A percentile compares a stretch with the other conserved stretches of the same genome.
These are phyloP conservation scores for Rhizopogon vinicolor DNA, from an alignment of 768 basidiomycete genomes.

Conservation along the genomic window DNA sequence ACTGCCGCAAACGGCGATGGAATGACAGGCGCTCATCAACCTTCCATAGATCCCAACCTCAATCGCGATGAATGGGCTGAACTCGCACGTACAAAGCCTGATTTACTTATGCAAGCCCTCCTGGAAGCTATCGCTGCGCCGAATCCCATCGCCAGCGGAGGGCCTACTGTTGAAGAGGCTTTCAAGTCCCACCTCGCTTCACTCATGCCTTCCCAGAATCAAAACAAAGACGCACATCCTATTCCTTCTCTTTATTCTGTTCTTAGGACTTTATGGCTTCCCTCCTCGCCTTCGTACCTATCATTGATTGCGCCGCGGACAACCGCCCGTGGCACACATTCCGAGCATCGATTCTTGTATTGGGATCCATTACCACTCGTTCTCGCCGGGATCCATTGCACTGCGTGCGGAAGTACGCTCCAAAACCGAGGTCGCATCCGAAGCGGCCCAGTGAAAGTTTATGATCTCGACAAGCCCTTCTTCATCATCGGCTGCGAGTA, in stretches of 20 bases:
- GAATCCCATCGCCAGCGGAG: slow-evolving; percentile 55
- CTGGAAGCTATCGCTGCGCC: slow-evolving; percentile 57
- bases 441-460: slow-evolving; percentile 71
- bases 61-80: slow-evolving; percentile 63
- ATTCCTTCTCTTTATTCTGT: slow-evolving; percentile 73
- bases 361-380: slow-evolving; percentile 84
- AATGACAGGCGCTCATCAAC: slow-evolving; percentile 15
- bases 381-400: slow-evolving; percentile 78
- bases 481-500: slow-evolving; percentile 87
- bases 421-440: slow-evolving; percentile 67
- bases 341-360: slow-evolving; percentile 77
- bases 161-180: slow-evolving; percentile 68
- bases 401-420: slow-evolving; percentile 56
- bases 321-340: slow-evolving; percentile 55
- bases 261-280: slow-evolving; percentile 82
- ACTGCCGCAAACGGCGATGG: slow-evolving; percentile 15
- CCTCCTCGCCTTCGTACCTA: slow-evolving; percentile 73
- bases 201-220: slow-evolving; percentile 44
- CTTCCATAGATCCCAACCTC: slow-evolving; percentile 46
- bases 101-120: slow-evolving; percentile 52
- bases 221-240: slow-evolving; percentile 38
- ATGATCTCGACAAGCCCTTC: slow-evolving; percentile 76
- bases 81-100: slow-evolving; percentile 50
- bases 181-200: slow-evolving; percentile 75
- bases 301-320: slow-evolving; percentile 69